Conservation (phyloP, 371 early-diverging fungal species). For the Mucor circinelloides region DNA sequence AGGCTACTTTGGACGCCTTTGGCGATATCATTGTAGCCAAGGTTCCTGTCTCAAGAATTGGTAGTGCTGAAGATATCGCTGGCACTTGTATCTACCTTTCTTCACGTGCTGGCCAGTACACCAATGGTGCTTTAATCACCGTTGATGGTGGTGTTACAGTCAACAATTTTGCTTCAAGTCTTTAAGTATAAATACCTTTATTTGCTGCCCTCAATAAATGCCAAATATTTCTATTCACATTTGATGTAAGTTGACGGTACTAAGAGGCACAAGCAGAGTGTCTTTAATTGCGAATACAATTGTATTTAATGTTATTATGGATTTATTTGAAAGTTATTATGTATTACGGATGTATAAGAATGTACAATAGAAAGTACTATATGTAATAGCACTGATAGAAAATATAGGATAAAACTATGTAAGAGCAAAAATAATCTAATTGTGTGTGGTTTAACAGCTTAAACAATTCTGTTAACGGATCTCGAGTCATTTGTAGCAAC, state of each 20-base stretch:
- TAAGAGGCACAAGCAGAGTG: too few relatives aligned
- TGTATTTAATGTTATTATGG: background rate
- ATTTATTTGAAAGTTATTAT: background rate
- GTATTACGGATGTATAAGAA: background rate
- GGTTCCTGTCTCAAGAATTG: conserved; percentile 79
- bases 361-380: background rate
- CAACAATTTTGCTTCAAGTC: conserved; percentile 5
- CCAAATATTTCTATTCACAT: too few relatives aligned
- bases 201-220: too few relatives aligned
- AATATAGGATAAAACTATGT: background rate
- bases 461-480: conserved; percentile 1
- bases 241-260: too few relatives aligned
- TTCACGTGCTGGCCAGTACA: conserved; percentile 79
- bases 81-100: conserved; percentile 80
- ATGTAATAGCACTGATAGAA: background rate
- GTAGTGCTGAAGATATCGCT: conserved; percentile 83
- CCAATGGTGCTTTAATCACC: conserved; percentile 80
- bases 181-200: background rate
- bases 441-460: background rate
- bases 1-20: conserved; percentile 61
- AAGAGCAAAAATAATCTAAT: background rate
- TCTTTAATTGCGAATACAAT: too few relatives aligned
- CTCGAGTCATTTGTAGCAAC: conserved; percentile 18
- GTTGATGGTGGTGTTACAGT: conserved; percentile 78
- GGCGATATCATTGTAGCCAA: conserved; percentile 56